Conservation (phyloP, 106 monocot species). For the Narthecium ossifragum region DNA sequence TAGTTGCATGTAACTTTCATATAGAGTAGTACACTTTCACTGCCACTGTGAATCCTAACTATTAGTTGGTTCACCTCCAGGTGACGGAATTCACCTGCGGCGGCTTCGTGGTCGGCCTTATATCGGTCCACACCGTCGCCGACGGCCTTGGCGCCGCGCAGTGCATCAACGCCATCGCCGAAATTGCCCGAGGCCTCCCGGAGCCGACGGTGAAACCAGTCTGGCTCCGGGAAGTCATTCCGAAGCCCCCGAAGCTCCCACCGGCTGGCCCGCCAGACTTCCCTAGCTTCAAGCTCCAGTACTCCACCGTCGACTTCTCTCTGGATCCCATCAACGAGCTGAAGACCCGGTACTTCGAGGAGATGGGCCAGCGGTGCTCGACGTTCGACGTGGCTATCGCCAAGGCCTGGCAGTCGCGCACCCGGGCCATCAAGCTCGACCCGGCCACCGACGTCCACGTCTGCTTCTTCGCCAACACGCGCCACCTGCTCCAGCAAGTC, state of each 20-base stretch:
- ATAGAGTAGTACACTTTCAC: too few species aligned
- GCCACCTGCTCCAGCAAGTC: slow-evolving; percentile 24
- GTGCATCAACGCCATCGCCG: neutral
- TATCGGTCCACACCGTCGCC: slow-evolving; percentile 2
- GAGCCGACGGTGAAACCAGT: neutral
- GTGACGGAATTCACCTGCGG: slow-evolving; percentile 8
- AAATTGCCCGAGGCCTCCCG: neutral
- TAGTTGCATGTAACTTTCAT: too few species aligned
- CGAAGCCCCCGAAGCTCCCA: neutral
- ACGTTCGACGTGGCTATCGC: slow-evolving; percentile 40
- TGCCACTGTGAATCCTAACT: too few species aligned
- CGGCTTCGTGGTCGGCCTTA: neutral
- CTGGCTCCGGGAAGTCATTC: neutral
- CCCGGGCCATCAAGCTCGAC: slow-evolving; percentile 15
- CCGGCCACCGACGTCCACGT: slow-evolving; percentile 13
- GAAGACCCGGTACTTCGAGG: neutral
- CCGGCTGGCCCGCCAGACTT: neutral
- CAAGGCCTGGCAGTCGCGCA: slow-evolving; percentile 36
- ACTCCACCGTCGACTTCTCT: neutral
- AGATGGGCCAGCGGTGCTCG: slow-evolving; percentile 20
- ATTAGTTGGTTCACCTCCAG: too few species aligned
- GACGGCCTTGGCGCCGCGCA: slow-evolving; percentile 7
- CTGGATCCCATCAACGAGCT: neutral
- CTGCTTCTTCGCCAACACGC: slow-evolving; percentile 47
- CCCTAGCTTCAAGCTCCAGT: neutral